These are phyloP conservation scores for Pleurotus platypus DNA, from an alignment of 768 basidiomycete genomes.

Conservation along the genomic window DNA sequence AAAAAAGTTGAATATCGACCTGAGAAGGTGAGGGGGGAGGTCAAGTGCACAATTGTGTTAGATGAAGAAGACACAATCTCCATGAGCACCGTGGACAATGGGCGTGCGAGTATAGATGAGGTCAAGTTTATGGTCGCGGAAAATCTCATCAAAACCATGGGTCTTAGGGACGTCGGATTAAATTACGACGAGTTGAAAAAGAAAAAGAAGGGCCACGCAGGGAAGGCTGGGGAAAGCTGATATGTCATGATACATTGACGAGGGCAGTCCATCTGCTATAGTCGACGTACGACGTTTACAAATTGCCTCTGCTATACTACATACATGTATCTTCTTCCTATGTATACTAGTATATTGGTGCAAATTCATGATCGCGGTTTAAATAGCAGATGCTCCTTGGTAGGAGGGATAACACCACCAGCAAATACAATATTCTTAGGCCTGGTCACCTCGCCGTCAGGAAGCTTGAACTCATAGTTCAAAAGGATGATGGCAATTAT, in stretches of 20 bases:
- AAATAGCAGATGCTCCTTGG: conserved; percentile 28
- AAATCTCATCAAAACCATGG: conserved; percentile 47
- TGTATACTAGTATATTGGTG: background rate
- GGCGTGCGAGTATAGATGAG: conserved; percentile 58
- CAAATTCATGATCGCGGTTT: conserved; percentile 13
- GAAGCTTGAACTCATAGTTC: conserved; percentile 27
- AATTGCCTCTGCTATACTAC: no score
- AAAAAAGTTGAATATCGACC: conserved; percentile 41
- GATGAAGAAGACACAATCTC: conserved; percentile 45
- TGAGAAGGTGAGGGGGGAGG: conserved; percentile 41
- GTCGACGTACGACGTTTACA: no score
- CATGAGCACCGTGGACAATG: conserved; percentile 41
- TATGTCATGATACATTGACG: no score
- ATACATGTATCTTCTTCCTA: no score
- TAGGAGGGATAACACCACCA: conserved; percentile 28
- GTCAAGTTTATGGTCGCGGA: conserved; percentile 67
- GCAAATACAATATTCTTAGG: conserved; percentile 30
- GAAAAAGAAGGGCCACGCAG: conserved; percentile 7
- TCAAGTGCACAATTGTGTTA: conserved; percentile 48
- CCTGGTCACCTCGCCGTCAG: conserved; percentile 19
- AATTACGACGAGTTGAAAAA: conserved; percentile 21
- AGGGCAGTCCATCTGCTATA: no score
- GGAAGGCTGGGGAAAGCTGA: no score
- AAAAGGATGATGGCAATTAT: conserved; percentile 32
- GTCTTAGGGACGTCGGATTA: conserved; percentile 27